Percentiles rank a stretch among this genome's conserved stretches.
These are phyloP conservation scores for Hirsutella minnesotensis DNA, from an alignment of 2,329 filamentous ascomycete genomes.

Conservation along the genomic window DNA sequence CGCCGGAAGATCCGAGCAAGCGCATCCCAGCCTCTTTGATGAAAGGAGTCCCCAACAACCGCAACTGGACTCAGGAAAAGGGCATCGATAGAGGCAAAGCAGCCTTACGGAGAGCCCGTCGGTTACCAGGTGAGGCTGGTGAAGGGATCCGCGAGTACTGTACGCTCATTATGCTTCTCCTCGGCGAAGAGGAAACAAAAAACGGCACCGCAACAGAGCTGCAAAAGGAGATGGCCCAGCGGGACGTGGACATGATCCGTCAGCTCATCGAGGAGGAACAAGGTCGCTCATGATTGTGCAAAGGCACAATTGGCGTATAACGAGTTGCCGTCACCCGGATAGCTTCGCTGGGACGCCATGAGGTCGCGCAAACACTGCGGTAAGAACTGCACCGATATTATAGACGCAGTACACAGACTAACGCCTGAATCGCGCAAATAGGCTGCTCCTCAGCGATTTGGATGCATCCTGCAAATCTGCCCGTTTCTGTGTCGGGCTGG, in stretches of 20 bases:
- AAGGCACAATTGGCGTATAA: neutral
- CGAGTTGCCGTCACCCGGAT: neutral
- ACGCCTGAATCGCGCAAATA: constrained; percentile 33
- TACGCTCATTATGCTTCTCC: constrained; percentile 39
- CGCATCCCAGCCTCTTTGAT: constrained; percentile 21
- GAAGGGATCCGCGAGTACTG: constrained; percentile 50
- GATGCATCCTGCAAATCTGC: constrained; percentile 6
- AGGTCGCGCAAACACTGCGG: neutral
- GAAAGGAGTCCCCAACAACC: constrained; percentile 21
- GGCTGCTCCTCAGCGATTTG: constrained; percentile 23
- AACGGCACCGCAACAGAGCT: constrained; percentile 24
- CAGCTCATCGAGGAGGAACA: constrained; percentile 34
- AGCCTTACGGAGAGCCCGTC: constrained; percentile 37
- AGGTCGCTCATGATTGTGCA: constrained; percentile 9
- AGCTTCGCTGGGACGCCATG: neutral
- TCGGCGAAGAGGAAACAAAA: constrained; percentile 20
- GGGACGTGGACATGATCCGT: constrained; percentile 38
- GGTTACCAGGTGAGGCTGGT: constrained; percentile 39
- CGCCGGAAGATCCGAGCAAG: constrained; percentile 16
- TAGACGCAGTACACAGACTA: constrained; percentile 9
- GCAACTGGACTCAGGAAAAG: constrained; percentile 45
- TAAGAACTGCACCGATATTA: neutral
- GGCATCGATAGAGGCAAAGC: constrained; percentile 45
- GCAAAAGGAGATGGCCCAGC: constrained; percentile 31
- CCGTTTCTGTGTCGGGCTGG: too few relatives aligned